Base-by-base conservation (phyloP, 2,329 filamentous ascomycete genomes). In the Onygena corvina region DNA sequence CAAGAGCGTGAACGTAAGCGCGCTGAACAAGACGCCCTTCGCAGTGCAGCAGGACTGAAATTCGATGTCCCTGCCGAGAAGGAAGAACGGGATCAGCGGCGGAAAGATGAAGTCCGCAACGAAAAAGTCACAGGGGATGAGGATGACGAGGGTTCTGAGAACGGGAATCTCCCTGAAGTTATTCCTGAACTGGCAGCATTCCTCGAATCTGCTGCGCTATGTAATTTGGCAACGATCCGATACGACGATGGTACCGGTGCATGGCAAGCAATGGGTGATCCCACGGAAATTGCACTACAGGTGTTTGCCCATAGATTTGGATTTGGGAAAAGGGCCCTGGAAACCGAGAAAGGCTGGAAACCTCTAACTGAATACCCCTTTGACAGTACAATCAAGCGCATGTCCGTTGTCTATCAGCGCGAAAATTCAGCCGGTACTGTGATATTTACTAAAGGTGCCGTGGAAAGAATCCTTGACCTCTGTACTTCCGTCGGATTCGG, bases 251-350 rank as follows among this genome's bases (percentile, higher is more conserved):
- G 68, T 20, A 59, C 64, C 3, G 56, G 58, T 4, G 62, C 65
- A 36, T 81, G 78, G 78, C 71, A 74, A 47, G 72, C 76, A 21
- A 72, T 76, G 42, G 79, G 77, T n/a, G 77, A 81, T 53, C 76
- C 77, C 1, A 84, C 80, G 2, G 80, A 84, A 57, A 80, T 83
- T 51, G 80, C 80, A 4, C 73, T 84, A 2, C 77, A 82, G 51
- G 78, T 83, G 4, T 80, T 84, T 56, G 76, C 78, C 1, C 71
- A 76, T 57, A 75, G 80, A 18, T 83, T 83, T 56, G 62, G 71
- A 12, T 72, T 68, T 50, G 69, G 69, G 16, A 73, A 71, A 52
- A 67, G 63, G n/a, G 57, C 60, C 2, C 61, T 74, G 3, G 61
- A 67, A 50, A 53, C 57, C 5, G 54, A 64, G n/a, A 50, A 60